Conservation (phyloP, 148 eudicot genomes). For the Gaultheria prostrata region DNA sequence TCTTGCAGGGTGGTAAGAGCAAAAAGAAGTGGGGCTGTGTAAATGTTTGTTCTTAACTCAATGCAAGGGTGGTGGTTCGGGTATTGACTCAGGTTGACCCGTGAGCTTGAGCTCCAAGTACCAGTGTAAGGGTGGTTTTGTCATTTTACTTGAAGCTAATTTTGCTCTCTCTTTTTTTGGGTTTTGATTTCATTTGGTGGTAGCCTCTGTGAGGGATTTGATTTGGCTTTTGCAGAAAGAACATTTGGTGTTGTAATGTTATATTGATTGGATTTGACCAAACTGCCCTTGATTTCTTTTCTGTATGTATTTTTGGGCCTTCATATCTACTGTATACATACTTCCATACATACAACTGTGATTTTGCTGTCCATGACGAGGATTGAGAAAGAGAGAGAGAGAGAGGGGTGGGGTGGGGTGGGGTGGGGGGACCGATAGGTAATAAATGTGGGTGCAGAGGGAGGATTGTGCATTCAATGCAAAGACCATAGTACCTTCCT, state of each 20-base stretch:
- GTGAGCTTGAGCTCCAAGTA: conserved; percentile 10
- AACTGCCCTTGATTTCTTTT: not conserved
- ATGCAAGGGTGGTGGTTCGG: conserved; percentile 89
- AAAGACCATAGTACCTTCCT: not conserved
- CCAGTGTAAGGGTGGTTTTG: not conserved
- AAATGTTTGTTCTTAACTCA: not conserved
- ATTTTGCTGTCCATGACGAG: not conserved
- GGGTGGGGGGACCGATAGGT: not conserved
- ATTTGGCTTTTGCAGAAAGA: not conserved
- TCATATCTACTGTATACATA: too few relatives aligned
- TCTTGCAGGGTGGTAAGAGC: conserved; percentile 29
- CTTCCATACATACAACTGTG: not conserved
- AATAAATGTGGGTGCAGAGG: not conserved
- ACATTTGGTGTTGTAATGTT: not conserved
- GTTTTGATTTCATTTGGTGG: not conserved
- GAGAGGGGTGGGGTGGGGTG: too few relatives aligned
- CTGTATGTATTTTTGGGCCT: not conserved
- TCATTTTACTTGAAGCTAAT: not conserved
- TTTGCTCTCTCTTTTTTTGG: not conserved
- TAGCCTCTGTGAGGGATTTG: not conserved
- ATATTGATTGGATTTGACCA: not conserved
- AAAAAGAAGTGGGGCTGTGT: not conserved
- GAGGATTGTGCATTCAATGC: not conserved
- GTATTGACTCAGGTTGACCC: conserved; percentile 79
- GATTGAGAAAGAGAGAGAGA: not conserved